Percentiles rank a stretch among this genome's conserved stretches.
These are phyloP conservation scores for Zasmidium citrigriseum DNA, from an alignment of 2,329 filamentous ascomycete species.

Conservation along the genomic window DNA sequence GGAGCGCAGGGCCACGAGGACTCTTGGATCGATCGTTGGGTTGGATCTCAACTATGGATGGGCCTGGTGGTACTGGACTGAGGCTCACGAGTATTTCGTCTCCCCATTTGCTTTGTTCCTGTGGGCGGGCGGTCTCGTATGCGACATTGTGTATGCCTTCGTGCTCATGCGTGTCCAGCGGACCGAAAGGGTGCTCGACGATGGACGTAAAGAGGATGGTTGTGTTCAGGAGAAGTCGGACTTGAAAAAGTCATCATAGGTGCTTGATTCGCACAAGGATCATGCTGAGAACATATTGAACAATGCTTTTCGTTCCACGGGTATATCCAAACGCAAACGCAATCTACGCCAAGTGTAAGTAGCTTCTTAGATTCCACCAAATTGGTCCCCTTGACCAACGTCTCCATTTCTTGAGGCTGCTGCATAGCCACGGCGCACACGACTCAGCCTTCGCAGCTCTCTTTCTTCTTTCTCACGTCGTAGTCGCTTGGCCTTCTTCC, in stretches of 20 bases:
- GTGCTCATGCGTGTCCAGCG: conserved; percentile 1
- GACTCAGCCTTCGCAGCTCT: conserved; percentile 24
- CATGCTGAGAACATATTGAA: no score
- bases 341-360: conserved; percentile 6
- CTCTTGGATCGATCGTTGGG: neutral
- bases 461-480: conserved; percentile 48
- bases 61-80: neutral
- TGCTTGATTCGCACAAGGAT: no score
- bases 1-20: neutral
- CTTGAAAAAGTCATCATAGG: neutral
- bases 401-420: conserved; percentile 23
- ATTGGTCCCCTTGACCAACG: conserved; percentile 28
- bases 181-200: neutral
- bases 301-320: conserved; percentile 1
- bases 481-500: conserved; percentile 73
- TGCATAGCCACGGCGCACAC: conserved; percentile 20
- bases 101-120: conserved; percentile 1
- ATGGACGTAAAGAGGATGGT: neutral
- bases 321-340: conserved; percentile 2
- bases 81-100: conserved; percentile 2
- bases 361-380: conserved; percentile 17
- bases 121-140: neutral
- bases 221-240: neutral
- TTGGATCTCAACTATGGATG: neutral
- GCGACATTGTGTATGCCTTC: neutral